phyloP scores from a whole-genome alignment of 2,329 filamentous ascomycete species.

The Cordyceps cicadae region DNA sequence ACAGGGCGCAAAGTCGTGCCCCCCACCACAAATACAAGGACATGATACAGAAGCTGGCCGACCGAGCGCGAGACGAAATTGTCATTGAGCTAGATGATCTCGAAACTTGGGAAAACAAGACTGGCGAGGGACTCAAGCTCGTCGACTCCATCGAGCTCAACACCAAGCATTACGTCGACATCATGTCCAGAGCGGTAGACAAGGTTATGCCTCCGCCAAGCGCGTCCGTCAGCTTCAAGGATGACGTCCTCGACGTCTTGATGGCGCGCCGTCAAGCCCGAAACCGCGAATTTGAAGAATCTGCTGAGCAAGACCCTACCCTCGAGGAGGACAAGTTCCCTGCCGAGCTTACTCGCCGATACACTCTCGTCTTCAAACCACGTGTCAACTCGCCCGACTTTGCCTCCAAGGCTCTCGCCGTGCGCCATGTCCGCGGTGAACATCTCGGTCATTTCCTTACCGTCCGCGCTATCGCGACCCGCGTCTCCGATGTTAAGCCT shows the following conservation, averaged over 20 bases:
- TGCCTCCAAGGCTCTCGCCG: conserved; percentile 62
- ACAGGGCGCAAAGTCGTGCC: conserved; percentile 40
- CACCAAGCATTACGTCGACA: conserved; percentile 90
- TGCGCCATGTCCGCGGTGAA: conserved; percentile 85
- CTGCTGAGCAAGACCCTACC: conserved; percentile 59
- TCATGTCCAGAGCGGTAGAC: conserved; percentile 82
- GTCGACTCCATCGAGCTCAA: conserved; percentile 83
- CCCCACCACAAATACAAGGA: conserved; percentile 83
- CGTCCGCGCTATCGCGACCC: conserved; percentile 83
- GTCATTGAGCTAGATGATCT: conserved; percentile 86
- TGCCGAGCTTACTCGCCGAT: conserved; percentile 81
- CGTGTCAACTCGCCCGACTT: conserved; percentile 63
- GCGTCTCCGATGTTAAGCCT: conserved; percentile 96
- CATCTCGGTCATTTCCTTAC: conserved; percentile 92
- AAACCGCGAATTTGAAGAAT: conserved; percentile 66
- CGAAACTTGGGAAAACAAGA: conserved; percentile 65
- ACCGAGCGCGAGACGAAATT: conserved; percentile 69
- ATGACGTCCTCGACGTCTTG: conserved; percentile 93
- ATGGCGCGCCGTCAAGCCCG: conserved; percentile 84
- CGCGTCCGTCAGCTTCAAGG: conserved; percentile 81
- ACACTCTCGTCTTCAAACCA: conserved; percentile 94
- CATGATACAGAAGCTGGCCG: conserved; percentile 76
- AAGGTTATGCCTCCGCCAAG: conserved; percentile 72
- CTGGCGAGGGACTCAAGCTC: conserved; percentile 61
- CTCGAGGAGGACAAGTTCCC: conserved; percentile 74